Base-by-base conservation (phyloP, 208 protist species). In the Leishmania mexicana region DNA sequence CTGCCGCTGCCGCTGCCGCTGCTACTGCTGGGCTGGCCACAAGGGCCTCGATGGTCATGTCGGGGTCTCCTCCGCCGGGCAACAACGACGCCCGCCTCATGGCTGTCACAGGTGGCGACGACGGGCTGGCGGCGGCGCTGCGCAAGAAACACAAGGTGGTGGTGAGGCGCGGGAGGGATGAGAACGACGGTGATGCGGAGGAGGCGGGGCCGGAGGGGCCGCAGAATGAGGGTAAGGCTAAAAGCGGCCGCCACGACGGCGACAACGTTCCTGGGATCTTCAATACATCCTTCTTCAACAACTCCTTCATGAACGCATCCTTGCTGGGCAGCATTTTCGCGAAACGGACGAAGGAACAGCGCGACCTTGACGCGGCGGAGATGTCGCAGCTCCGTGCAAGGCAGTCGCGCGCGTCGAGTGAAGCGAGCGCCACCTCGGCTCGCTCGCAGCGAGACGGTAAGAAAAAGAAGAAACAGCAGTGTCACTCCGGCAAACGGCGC, bases 131-230 rank as follows among this genome's bases (percentile, higher is more conserved):
- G 21, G 88, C 86, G 35, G 31, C 64, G 64, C 88, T 95, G 72
- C 92, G 92, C 57, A 93, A 93, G 83, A 93, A 95, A 85, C 89
- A 93, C 87, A 58, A 88, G 68, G 78, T 95, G 47, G 81, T 75
- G 13, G 81, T 85, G 73, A 83, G 84, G 79, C 77, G 83, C 35
- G 80, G 83, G 2, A 81, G 76, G 70, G 85, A 83, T 11, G 80
- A 74, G 35, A 65, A 64, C 51, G 78, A 21, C 51, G 72, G 74
- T 53, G 79, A 80, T 31, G 83, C 57, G 15, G 51, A 38, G 24
- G 51, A 38, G 2, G 35, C 38, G 40, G 75, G 67, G 79, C 60
- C 68, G 72, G 83, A 88, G 35, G 54, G 8, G 60, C 38, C 67
- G 57, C 62, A 31, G 0, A 35, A 79, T 73, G 68, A 45, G 78